A percentile compares a stretch with the other conserved stretches of the same genome.
Conservation (phyloP, 164 flowering plant genomes). For the Magnolia changhungtana region DNA sequence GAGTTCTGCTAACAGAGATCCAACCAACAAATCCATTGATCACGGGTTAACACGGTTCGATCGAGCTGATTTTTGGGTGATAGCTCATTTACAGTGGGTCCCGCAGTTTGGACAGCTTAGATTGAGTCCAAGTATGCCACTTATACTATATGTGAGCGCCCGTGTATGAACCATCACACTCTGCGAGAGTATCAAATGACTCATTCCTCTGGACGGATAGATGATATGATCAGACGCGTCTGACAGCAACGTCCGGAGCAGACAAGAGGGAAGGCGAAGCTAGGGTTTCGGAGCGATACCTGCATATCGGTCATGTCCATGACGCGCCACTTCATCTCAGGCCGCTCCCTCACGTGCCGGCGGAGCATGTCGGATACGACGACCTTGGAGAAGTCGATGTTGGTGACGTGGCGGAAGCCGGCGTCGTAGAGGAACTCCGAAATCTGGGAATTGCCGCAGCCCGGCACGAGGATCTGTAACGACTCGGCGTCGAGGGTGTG, state of each 20-base stretch:
- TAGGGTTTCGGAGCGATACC: slow-evolving; percentile 34
- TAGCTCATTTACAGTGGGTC: too few species aligned
- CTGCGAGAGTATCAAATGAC: neutral
- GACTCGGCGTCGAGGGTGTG: slow-evolving; percentile 2
- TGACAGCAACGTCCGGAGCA: neutral
- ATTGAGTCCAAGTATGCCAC: too few species aligned
- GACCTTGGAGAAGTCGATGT: slow-evolving; percentile 89
- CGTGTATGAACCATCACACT: neutral
- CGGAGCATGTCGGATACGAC: slow-evolving; percentile 85
- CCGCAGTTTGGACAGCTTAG: too few species aligned
- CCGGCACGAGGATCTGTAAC: slow-evolving; percentile 72
- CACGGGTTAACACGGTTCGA: too few species aligned
- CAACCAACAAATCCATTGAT: too few species aligned
- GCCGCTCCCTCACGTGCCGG: slow-evolving; percentile 61
- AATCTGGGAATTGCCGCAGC: slow-evolving; percentile 84
- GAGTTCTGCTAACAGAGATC: too few species aligned
- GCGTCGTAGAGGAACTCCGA: slow-evolving; percentile 82
- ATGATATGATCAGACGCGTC: too few species aligned
- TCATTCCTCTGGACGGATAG: too few species aligned
- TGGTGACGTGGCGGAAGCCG: slow-evolving; percentile 65
- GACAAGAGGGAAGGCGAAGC: neutral
- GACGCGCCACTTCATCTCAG: slow-evolving; percentile 87
- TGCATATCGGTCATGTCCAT: slow-evolving; percentile 94
- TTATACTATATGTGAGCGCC: too few species aligned
- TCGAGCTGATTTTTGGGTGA: too few species aligned